These are phyloP conservation scores for Hibiscus tridactylites DNA, from an alignment of 345 rosid genomes.

Conservation along the genomic window DNA sequence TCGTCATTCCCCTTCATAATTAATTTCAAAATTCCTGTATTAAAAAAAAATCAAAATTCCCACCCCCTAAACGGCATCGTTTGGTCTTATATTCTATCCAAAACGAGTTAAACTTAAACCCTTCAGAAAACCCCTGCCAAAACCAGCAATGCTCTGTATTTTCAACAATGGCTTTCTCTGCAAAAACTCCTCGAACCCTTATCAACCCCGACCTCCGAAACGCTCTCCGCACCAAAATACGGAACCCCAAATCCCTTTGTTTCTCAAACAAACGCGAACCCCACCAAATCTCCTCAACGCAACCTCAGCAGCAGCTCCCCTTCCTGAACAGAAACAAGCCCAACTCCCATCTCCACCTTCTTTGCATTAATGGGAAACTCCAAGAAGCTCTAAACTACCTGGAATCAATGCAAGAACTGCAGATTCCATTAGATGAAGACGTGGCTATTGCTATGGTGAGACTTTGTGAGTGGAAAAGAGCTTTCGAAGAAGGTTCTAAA, in stretches of 20 bases:
- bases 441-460: slow-evolving; percentile 46
- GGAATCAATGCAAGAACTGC: slow-evolving; percentile 48
- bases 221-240: slow-evolving; percentile 13
- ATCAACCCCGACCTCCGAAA: slow-evolving; percentile 23
- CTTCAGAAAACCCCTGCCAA: slow-evolving; percentile 31
- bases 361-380: slow-evolving; percentile 54
- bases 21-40: no score
- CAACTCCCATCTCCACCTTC: slow-evolving; percentile 39
- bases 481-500: slow-evolving; percentile 42
- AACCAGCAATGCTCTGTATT: slow-evolving; percentile 34
- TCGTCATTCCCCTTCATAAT: no score
- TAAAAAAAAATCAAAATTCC: not conserved
- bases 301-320: slow-evolving; percentile 29
- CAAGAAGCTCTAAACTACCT: slow-evolving; percentile 49
- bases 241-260: slow-evolving; percentile 16
- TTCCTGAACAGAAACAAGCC: slow-evolving; percentile 27
- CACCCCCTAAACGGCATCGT: not conserved
- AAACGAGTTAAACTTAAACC: not conserved
- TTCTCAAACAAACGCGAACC: slow-evolving; percentile 27
- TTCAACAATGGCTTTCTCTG: slow-evolving; percentile 52
- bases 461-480: slow-evolving; percentile 75
- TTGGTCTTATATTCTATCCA: not conserved
- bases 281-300: slow-evolving; percentile 26
- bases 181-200: slow-evolving; percentile 35
- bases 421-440: slow-evolving; percentile 52